A percentile compares a stretch with the other conserved stretches of the same genome.
Conservation (phyloP, 2,329 filamentous ascomycete species). For the Gyromitra esculenta region DNA sequence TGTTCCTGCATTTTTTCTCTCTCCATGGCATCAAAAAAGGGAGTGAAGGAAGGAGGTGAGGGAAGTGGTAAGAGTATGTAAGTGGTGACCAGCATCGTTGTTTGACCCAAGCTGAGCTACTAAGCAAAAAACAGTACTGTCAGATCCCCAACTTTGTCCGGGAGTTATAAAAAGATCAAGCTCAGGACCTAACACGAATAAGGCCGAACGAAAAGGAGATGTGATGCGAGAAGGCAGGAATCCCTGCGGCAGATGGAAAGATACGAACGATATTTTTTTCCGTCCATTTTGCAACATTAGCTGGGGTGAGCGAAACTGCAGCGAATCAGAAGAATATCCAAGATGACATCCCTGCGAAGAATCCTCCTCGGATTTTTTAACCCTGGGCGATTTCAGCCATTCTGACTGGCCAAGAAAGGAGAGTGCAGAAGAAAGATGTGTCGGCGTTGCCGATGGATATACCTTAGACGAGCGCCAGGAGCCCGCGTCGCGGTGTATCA, state of each 20-base stretch:
- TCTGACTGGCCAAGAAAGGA: slow-evolving; percentile 32
- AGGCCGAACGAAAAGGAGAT: slow-evolving; percentile 48
- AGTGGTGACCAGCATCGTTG: slow-evolving; percentile 46
- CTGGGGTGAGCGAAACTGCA: slow-evolving; percentile 47
- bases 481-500: slow-evolving; percentile 41
- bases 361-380: slow-evolving; percentile 50
- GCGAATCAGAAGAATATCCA: slow-evolving; percentile 44
- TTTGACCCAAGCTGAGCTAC: slow-evolving; percentile 50
- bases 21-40: slow-evolving; percentile 43
- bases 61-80: slow-evolving; percentile 37
- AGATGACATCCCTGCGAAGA: slow-evolving; percentile 44
- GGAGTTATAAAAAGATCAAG: slow-evolving; percentile 55
- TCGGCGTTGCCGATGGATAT: slow-evolving; percentile 52
- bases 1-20: slow-evolving; percentile 53
- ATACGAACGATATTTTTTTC: slow-evolving; percentile 49
- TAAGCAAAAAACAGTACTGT: slow-evolving; percentile 50
- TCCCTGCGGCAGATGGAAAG: slow-evolving; percentile 52
- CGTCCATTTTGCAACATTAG: slow-evolving; percentile 46
- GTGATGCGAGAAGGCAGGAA: slow-evolving; percentile 50
- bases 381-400: slow-evolving; percentile 22
- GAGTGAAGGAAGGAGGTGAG: slow-evolving; percentile 26
- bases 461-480: slow-evolving; percentile 48
- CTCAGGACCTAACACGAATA: slow-evolving; percentile 42
- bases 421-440: slow-evolving; percentile 38
- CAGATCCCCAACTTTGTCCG: slow-evolving; percentile 52